A percentile compares a stretch with the other conserved stretches of the same genome.
phyloP scores from a whole-genome alignment of 2,329 filamentous ascomycete species.

The Pseudogymnoascus sp. region DNA sequence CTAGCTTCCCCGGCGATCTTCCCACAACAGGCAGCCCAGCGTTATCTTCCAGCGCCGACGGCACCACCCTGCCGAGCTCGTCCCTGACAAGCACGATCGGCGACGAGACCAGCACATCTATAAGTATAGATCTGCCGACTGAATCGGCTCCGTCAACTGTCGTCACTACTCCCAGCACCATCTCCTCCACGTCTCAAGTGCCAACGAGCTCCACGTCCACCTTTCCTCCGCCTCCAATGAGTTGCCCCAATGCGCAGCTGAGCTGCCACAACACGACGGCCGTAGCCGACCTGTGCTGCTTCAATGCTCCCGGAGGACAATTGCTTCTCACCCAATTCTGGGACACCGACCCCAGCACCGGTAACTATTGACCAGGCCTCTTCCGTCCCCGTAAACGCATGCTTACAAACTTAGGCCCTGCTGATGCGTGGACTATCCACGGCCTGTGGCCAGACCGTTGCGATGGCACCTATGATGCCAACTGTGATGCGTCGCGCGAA shows the following conservation, averaged over 20 bases:
- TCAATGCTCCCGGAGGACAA: conserved; percentile 63
- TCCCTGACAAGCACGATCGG: neutral
- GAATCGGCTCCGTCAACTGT: neutral
- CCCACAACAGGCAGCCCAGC: neutral
- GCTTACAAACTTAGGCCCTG: conserved; percentile 40
- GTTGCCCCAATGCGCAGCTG: conserved; percentile 30
- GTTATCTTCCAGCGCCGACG: neutral
- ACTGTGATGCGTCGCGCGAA: conserved; percentile 52
- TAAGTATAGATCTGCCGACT: conserved; percentile 2
- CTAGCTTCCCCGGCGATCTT: neutral
- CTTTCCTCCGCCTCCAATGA: conserved; percentile 19
- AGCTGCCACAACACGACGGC: conserved; percentile 57
- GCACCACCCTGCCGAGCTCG: neutral
- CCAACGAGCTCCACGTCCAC: conserved; percentile 2
- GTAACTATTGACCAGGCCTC: conserved; percentile 10
- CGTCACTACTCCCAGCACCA: conserved; percentile 15
- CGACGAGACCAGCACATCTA: neutral
- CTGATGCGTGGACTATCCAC: conserved; percentile 66
- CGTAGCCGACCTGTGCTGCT: conserved; percentile 62
- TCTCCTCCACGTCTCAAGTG: conserved; percentile 9
- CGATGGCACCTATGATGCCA: conserved; percentile 59
- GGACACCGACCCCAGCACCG: conserved; percentile 55
- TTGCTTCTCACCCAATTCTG: conserved; percentile 71
- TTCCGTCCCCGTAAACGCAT: neutral
- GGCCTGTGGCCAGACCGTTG: conserved; percentile 62